A percentile compares a stretch with the other conserved stretches of the same genome.
Evolutionary conservation across 345 rosid genomes (phyloP).

Genomic region (Nasturtium officinale): DNA sequence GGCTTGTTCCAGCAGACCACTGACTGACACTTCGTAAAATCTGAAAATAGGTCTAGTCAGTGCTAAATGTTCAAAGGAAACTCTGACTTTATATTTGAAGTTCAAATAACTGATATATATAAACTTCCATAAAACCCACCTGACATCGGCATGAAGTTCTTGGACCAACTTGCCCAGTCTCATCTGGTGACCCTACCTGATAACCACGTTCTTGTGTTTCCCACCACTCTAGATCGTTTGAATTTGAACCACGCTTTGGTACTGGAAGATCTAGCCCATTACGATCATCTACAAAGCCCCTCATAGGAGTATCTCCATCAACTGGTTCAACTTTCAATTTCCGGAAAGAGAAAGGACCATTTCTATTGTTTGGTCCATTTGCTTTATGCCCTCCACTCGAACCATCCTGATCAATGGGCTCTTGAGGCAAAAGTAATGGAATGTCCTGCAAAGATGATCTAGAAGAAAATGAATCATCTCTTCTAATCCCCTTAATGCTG

Average conservation of each 20-base stretch:
- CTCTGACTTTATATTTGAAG: too few species aligned
- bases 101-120: neutral
- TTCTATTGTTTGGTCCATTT: constrained; percentile 51
- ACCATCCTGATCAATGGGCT: constrained; percentile 60
- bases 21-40: constrained; percentile 97
- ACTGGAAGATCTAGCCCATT: constrained; percentile 44
- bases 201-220: constrained; percentile 80
- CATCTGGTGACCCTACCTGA: constrained; percentile 62
- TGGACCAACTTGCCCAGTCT: constrained; percentile 87
- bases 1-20: constrained; percentile 99
- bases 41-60: constrained; percentile 52
- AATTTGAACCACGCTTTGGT: constrained; percentile 45
- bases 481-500: constrained; percentile 48
- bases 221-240: constrained; percentile 82
- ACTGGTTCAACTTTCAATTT: constrained; percentile 59
- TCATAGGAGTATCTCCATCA: constrained; percentile 73
- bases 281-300: constrained; percentile 84
- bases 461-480: constrained; percentile 80
- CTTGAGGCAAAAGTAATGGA: constrained; percentile 92
- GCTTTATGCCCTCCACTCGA: constrained; percentile 47
- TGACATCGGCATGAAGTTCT: constrained; percentile 90
- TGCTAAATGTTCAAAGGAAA: constrained; percentile 18
- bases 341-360: constrained; percentile 58
- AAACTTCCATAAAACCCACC: constrained; percentile 57
- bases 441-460: constrained; percentile 82